Evolutionary conservation across 2,329 filamentous ascomycete genomes (phyloP), one percentile per base, ranked within the genome.

Genomic region (Alternaria metachromatica): DNA sequence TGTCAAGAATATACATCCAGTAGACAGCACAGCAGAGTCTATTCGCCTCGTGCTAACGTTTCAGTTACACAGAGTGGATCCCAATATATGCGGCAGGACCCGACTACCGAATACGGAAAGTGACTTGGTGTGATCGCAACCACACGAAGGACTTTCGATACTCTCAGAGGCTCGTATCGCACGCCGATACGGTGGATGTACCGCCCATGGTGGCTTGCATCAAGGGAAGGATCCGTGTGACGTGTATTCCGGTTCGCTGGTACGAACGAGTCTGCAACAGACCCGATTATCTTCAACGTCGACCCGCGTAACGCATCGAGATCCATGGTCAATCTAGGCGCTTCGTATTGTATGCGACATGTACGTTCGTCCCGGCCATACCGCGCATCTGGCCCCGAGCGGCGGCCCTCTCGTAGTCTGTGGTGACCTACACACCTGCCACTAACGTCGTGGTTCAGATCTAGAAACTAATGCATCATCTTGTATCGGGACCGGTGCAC

Each of bases 181-280:
- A 41, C 20, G 46, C 48, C 60, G 26, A 26, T 28, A 41, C 26
- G 21, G 41, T 37, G 60, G 60, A 20, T 58, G 23, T 25, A 44
- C 55, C 55, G 43, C 23, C 55, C 28, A 26, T 25, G 10, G 55
- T 62, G 55, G 60, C 48, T 30, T 62, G 15, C 23, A 44, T 12
- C 6, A 11, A 53, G 5, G 30, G 60, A 26, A 54, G 33, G 55
- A 30, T 26, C 18, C 12, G 49, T 37, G 30, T 26, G 33, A 37
- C 21, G 48, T 25, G 18, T 37, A 10, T 41, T 44, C 46, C 21
- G 49, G 23, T 48, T 20, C 41, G 37, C 43, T 46, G 23, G 48
- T 43, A 26, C 12, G 30, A 49, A 23, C 12, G 21, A 12, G 20
- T 49, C 25, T 45, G 58, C 48, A 61, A 50, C 33, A 25, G 28